phyloP scores from a whole-genome alignment of 257 asterid species.

The Solanum pinnatisectum region DNA sequence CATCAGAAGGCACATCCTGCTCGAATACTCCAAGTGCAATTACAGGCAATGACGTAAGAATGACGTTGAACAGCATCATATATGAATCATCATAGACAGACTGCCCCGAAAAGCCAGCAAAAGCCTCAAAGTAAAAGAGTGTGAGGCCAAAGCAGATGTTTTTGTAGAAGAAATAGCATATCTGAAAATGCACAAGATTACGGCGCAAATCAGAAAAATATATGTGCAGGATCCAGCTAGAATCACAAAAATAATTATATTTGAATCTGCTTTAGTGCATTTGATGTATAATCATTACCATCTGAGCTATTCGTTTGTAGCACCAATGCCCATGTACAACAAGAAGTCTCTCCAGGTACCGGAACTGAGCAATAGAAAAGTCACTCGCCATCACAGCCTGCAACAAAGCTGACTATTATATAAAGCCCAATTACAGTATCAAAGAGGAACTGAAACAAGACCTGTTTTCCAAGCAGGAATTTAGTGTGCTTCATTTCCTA shows the following conservation, averaged over 20 bases:
- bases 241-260: neutral
- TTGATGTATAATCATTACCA: conserved; percentile 41
- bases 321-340: conserved; percentile 99
- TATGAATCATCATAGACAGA: conserved; percentile 86
- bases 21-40: conserved; percentile 96
- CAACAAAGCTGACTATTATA: conserved; percentile 23
- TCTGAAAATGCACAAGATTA: conserved; percentile 36
- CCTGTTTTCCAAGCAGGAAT: neutral
- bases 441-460: neutral
- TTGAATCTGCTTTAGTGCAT: neutral
- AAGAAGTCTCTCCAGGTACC: conserved; percentile 92
- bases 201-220: neutral
- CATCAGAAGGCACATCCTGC: conserved; percentile 93
- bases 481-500: neutral
- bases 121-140: conserved; percentile 92
- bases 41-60: conserved; percentile 92
- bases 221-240: neutral
- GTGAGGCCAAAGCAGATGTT: conserved; percentile 96
- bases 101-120: conserved; percentile 94
- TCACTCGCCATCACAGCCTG: conserved; percentile 99
- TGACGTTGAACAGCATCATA: conserved; percentile 87
- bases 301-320: conserved; percentile 96
- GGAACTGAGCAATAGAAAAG: conserved; percentile 92
- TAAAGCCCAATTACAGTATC: conserved; percentile 13
- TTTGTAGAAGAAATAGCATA: conserved; percentile 97